These are phyloP conservation scores for Sugiyamaella pinicola DNA, from an alignment of 1,139 yeast genomes.

Conservation along the genomic window DNA sequence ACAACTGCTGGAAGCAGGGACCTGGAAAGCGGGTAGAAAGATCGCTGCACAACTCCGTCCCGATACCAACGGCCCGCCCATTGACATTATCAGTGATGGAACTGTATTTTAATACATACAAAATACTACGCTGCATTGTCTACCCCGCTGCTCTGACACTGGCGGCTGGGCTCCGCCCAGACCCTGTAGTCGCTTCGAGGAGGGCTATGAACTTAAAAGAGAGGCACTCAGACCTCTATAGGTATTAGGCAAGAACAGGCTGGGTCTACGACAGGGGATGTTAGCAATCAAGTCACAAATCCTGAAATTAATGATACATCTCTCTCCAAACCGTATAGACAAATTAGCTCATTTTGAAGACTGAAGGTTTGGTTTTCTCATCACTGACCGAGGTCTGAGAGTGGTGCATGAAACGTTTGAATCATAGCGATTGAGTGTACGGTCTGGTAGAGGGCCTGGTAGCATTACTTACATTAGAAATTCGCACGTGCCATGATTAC, in stretches of 20 bases:
- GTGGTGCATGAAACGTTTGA: slow-evolving; percentile 43
- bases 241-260: not conserved
- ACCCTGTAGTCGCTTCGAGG: slow-evolving; percentile 7
- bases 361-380: slow-evolving; percentile 40
- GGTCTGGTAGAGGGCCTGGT: not conserved
- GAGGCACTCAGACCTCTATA: too few species aligned
- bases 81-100: slow-evolving; percentile 59
- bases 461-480: not conserved
- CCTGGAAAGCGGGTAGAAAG: slow-evolving; percentile 64
- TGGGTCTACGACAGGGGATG: not conserved
- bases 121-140: too few species aligned
- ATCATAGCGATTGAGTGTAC: slow-evolving; percentile 32
- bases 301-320: not conserved
- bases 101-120: slow-evolving; percentile 50
- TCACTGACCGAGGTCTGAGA: slow-evolving; percentile 35
- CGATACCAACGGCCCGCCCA: slow-evolving; percentile 58
- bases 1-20: slow-evolving; percentile 63
- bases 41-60: slow-evolving; percentile 54
- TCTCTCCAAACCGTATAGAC: not conserved
- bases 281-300: not conserved
- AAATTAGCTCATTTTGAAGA: slow-evolving; percentile 40
- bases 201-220: too few species aligned
- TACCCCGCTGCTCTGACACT: slow-evolving; percentile 4
- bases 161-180: slow-evolving; percentile 12
- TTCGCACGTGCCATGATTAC: too few species aligned